Evolutionary conservation across 148 eudicot species (phyloP).

Genomic region (Dianthus caryophyllus): DNA sequence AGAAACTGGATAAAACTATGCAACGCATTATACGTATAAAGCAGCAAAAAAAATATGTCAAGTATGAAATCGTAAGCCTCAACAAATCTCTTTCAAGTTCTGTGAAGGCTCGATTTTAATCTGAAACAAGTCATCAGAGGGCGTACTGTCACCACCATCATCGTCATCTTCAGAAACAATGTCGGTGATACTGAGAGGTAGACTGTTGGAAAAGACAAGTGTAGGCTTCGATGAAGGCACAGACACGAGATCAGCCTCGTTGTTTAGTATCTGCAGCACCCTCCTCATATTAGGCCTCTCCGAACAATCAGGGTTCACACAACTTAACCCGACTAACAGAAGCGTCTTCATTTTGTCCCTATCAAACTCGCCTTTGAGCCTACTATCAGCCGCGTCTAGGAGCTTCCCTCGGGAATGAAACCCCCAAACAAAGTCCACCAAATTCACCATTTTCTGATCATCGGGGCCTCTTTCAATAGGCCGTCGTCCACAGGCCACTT

Average conservation of each 20-base stretch:
- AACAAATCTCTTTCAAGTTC: slow-evolving; percentile 13
- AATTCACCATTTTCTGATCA: slow-evolving; percentile 50
- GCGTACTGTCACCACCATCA: not conserved
- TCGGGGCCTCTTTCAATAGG: slow-evolving; percentile 60
- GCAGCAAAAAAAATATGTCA: not conserved
- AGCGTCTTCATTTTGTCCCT: slow-evolving; percentile 48
- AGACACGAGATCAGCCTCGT: slow-evolving; percentile 42
- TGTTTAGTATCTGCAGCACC: slow-evolving; percentile 64
- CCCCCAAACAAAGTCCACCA: slow-evolving; percentile 85
- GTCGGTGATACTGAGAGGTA: slow-evolving; percentile 55
- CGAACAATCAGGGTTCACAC: slow-evolving; percentile 64
- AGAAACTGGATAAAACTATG: not conserved
- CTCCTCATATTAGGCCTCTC: slow-evolving; percentile 77
- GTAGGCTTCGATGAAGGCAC: slow-evolving; percentile 64
- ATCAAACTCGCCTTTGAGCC: slow-evolving; percentile 48
- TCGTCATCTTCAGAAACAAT: slow-evolving; percentile 52
- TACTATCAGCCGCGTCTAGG: slow-evolving; percentile 46
- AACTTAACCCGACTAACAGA: slow-evolving; percentile 64
- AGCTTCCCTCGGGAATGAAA: slow-evolving; percentile 56
- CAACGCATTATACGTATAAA: not conserved
- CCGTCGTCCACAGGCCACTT: slow-evolving; percentile 69
- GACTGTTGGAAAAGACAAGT: slow-evolving; percentile 49
- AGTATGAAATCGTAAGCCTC: not conserved
- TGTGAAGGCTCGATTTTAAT: slow-evolving; percentile 26
- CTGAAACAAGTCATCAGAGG: slow-evolving; percentile 28